Evolutionary conservation across 352 stramenopile genomes (phyloP), one percentile per base, ranked within the genome.

Genomic region (Globisporangium acanthophoron): DNA sequence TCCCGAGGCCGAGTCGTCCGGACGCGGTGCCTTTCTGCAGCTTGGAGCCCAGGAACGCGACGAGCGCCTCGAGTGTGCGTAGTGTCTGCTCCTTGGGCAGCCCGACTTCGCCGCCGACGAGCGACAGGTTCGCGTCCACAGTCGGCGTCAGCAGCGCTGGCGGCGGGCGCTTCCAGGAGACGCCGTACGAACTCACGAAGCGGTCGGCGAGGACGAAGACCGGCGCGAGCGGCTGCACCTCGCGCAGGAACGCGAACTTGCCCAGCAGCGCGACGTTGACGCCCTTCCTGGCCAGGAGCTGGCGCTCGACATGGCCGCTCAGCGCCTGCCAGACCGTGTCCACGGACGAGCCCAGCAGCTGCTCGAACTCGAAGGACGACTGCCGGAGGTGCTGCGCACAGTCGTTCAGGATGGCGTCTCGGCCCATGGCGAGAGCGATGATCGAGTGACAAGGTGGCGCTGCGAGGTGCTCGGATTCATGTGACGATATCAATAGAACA

Each of bases 361-460:
- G 69, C 54, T 91, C 73, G 53, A 85, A 91, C 54, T 89, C 78
- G 55, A 78, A 82, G 6, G 56, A 43, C 11, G 76, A 87, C 29
- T 54, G 48, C 29, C 68, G 66, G 27, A 89, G 73, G 15, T 83
- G 54, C 56, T 79, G 70, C 8, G 64, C 64, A 58, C 78, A 89
- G 21, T 87, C 78, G 8, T 33, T 37, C 21, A 88, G 41, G 20
- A 88, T 24, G 52, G 29, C 55, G 43, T 58, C 44, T 50, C 40
- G 52, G 37, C 44, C 40, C 51, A 65, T 62, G 44, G 18, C 6
- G 6, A 18, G n/a, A 16, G 29, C 12, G 21, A 20, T 53, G 21
- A 11, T 12, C n/a, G 40, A 62, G 35, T 8, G 27, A 16, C 44
- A 11, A 33, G 13, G 18, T 52, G 44, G 18, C 27, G 15, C 2